Evolutionary conservation across 1,284 basidiomycete species (phyloP).

Genomic region (Caloboletus inedulis): DNA sequence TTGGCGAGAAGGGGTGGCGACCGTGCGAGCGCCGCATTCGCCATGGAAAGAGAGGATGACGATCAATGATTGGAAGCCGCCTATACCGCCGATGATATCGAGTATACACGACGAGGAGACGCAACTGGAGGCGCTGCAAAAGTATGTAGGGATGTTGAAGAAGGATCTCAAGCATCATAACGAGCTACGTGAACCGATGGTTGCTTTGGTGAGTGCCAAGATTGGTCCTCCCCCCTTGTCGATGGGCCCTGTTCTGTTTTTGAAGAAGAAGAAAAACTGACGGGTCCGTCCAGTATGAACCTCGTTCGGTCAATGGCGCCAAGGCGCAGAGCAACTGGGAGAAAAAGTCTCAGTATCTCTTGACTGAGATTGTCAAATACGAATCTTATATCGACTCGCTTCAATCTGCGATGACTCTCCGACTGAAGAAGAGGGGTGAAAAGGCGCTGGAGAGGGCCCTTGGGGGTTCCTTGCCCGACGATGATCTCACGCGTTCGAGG

Average conservation of each 20-base stretch:
- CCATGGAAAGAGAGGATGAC: conserved; percentile 74
- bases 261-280: neutral
- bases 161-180: conserved; percentile 83
- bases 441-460: conserved; percentile 79
- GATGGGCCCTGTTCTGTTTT: no score
- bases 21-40: conserved; percentile 58
- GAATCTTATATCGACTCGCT: conserved; percentile 93
- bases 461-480: conserved; percentile 40
- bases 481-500: conserved; percentile 37
- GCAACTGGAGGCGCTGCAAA: conserved; percentile 83
- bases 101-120: conserved; percentile 89
- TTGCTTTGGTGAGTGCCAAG: conserved; percentile 58
- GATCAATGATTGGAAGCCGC: conserved; percentile 94
- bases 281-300: conserved; percentile 59
- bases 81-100: conserved; percentile 76
- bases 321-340: conserved; percentile 92
- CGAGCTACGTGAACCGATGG: conserved; percentile 81
- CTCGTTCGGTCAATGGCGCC: conserved; percentile 66
- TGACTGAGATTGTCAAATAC: conserved; percentile 94
- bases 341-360: conserved; percentile 82
- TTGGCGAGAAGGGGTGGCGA: conserved; percentile 61
- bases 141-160: conserved; percentile 76
- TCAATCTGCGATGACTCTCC: conserved; percentile 72
- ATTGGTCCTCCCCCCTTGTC: no score
- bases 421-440: conserved; percentile 83